phyloP scores from a whole-genome alignment of 495 filamentous ascomycete species.

The Neurospora tetrasperma region DNA sequence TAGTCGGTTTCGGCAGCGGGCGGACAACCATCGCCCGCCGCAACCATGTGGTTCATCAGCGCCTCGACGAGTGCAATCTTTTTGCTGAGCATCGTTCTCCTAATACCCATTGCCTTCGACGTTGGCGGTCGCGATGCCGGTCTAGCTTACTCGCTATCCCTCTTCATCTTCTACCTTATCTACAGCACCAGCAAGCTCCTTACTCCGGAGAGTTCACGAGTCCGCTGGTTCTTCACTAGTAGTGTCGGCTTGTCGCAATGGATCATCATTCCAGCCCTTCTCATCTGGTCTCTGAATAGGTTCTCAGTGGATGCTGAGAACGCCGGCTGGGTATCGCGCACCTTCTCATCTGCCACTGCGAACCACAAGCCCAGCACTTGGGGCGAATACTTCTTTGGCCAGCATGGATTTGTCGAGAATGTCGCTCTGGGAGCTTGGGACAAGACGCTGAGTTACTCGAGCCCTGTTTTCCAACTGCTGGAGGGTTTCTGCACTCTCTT shows the following conservation, averaged over 20 bases:
- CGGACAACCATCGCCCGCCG: slow-evolving; percentile 16
- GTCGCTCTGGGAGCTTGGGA: slow-evolving; percentile 82
- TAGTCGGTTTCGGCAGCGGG: neutral
- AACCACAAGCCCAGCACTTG: slow-evolving; percentile 54
- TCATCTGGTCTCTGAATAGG: slow-evolving; percentile 90
- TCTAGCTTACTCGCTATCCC: slow-evolving; percentile 78
- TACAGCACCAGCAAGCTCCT: slow-evolving; percentile 70
- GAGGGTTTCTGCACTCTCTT: slow-evolving; percentile 95
- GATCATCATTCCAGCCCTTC: slow-evolving; percentile 66
- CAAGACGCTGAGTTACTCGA: slow-evolving; percentile 78
- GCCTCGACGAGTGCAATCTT: slow-evolving; percentile 66
- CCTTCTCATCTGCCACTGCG: slow-evolving; percentile 47
- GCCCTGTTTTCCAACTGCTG: slow-evolving; percentile 86
- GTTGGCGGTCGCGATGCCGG: slow-evolving; percentile 91
- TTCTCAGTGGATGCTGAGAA: slow-evolving; percentile 79
- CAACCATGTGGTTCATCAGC: slow-evolving; percentile 57
- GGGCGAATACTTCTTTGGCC: slow-evolving; percentile 75
- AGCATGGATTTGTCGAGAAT: slow-evolving; percentile 64
- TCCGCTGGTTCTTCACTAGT: slow-evolving; percentile 57
- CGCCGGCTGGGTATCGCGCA: slow-evolving; percentile 69
- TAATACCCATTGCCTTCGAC: slow-evolving; percentile 92
- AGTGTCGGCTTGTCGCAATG: slow-evolving; percentile 67
- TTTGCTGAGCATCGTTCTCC: slow-evolving; percentile 79
- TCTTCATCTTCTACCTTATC: slow-evolving; percentile 81
- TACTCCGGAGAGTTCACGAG: slow-evolving; percentile 68